Evolutionary conservation across 2,329 filamentous ascomycete species (phyloP).

Genomic region (Chaetothyriales sp.): DNA sequence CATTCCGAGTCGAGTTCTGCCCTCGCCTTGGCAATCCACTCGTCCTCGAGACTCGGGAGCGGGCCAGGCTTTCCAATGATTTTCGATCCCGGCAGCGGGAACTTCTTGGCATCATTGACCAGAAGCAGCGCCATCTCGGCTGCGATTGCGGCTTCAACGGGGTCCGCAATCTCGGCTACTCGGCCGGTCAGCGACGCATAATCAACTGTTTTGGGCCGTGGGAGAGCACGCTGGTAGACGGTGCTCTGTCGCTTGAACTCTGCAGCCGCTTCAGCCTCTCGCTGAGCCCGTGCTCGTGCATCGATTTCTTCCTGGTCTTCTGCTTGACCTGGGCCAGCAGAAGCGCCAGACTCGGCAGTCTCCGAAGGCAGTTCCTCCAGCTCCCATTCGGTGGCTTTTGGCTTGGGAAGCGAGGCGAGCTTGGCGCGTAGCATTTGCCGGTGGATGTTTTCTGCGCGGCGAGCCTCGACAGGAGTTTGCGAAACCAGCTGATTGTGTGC

Average conservation of each 20-base stretch:
- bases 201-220: conserved; percentile 62
- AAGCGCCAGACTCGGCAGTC: conserved; percentile 49
- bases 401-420: conserved; percentile 73
- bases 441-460: conserved; percentile 53
- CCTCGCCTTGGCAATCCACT: conserved; percentile 58
- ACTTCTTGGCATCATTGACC: conserved; percentile 65
- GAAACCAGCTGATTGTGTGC: conserved; percentile 54
- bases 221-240: conserved; percentile 75
- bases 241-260: conserved; percentile 78
- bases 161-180: conserved; percentile 48
- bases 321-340: neutral
- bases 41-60: conserved; percentile 55
- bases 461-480: conserved; percentile 65
- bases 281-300: conserved; percentile 47
- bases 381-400: conserved; percentile 89
- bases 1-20: conserved; percentile 62
- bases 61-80: conserved; percentile 48
- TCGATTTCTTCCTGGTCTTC: conserved; percentile 65
- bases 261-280: conserved; percentile 49
- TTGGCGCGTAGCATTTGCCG: conserved; percentile 50
- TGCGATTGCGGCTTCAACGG: conserved; percentile 56
- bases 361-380: conserved; percentile 73
- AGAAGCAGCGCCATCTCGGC: conserved; percentile 67
- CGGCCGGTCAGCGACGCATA: conserved; percentile 52
- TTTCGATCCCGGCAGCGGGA: conserved; percentile 54